Base-by-base conservation (phyloP, 805 yeast genomes). In the Trichomonascus vanleenenianus region DNA sequence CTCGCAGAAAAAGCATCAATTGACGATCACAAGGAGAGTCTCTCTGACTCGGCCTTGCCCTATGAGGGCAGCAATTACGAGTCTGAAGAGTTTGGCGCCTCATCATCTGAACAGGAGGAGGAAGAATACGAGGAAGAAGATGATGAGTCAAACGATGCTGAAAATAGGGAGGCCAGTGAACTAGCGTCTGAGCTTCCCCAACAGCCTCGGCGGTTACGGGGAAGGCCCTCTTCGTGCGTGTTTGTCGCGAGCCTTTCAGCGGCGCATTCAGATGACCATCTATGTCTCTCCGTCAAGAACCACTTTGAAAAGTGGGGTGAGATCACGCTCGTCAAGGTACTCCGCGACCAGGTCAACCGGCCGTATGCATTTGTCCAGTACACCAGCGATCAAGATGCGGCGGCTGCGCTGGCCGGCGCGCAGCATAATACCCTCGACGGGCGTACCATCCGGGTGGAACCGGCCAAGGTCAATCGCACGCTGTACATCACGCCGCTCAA, bases 361-460 rank as follows among this genome's bases (percentile, higher is more conserved):
- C 97, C 97, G 2, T 88, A 88, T 64, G 96, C 96, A 0, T 88
- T 88, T 72, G 95, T 88, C 39, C 96, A 88, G 65, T 88, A 84
- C 60, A 69, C 77, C 7, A 76, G 68, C 46, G 93, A 83, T 51
- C 68, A 65, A 7, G 91, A 83, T 52, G 88, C 95, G 3, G 70
- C 72, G 50, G 59, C 52, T 3, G 96, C 96, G 0, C 73, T 87
- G 44, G 63, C 60, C 15, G 70, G 71, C 49, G 95, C 87, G 9
- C 91, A 85, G 56, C 79, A 81, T 46, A 71, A 86, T 4, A 61
- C 69, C 5, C 63, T 88, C 40, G 79, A 85, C 59, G 94, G 88
- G 11, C 73, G 95, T 60, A 69, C 78, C 2, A 76, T 91, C 38
- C 74, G 97, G 46, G 85, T 95, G 65, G 97, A 91, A 64, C 81